Conservation (phyloP, 176 grass and related monocot genomes). For the Saccharum officinarum region DNA sequence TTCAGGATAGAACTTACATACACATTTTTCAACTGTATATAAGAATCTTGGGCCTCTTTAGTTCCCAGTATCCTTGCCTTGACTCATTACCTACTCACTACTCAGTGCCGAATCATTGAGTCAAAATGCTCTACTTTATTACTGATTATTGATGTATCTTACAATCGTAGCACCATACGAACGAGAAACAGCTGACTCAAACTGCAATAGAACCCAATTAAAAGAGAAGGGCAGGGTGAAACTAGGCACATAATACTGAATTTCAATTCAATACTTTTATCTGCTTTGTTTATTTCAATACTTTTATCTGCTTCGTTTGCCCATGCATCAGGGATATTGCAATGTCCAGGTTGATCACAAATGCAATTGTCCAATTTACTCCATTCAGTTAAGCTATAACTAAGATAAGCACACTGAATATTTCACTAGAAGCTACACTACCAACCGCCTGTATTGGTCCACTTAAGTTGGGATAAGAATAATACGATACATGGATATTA, state of each 20-base stretch:
- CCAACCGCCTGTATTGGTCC: not conserved
- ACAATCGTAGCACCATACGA: not conserved
- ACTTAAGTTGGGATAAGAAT: not conserved
- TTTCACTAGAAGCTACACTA: slow-evolving; percentile 11
- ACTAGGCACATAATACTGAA: not conserved
- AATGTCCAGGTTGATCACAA: not conserved
- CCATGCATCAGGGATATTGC: not conserved
- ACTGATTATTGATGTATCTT: not conserved
- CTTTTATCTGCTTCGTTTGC: not conserved
- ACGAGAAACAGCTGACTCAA: not conserved
- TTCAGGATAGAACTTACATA: not conserved
- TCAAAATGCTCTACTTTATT: not conserved
- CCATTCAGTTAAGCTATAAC: not conserved
- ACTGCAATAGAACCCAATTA: not conserved
- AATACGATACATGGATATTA: not conserved
- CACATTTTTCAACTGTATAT: not conserved
- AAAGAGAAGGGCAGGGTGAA: not conserved
- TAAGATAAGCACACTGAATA: not conserved
- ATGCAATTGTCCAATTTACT: not conserved
- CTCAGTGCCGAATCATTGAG: not conserved
- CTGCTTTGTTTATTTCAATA: not conserved
- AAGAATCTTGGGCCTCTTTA: not conserved
- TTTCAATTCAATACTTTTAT: not conserved
- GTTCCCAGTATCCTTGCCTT: not conserved
- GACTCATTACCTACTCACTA: not conserved